Evolutionary conservation across 169 alveolate genomes (phyloP).

Genomic region (Plasmodium fragile): DNA sequence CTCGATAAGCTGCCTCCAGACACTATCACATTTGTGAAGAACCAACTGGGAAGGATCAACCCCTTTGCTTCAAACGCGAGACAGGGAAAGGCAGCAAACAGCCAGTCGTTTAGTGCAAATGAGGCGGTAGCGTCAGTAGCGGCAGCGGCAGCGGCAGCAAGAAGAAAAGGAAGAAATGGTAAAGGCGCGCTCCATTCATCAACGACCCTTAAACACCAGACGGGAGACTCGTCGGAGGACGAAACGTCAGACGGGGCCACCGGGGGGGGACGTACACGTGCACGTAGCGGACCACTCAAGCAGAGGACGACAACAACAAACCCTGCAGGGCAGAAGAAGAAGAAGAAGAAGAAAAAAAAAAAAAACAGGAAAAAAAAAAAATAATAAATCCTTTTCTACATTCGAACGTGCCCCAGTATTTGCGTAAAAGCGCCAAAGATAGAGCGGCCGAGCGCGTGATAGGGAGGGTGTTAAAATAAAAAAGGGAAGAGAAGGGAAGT

Average conservation of each 20-base stretch:
- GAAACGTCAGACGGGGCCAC: neutral
- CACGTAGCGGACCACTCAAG: neutral
- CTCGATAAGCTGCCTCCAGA: conserved; percentile 95
- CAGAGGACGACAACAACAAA: neutral
- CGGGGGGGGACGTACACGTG: neutral
- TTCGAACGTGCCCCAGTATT: conserved; percentile 19
- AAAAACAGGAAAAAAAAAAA: neutral
- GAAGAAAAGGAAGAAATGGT: neutral
- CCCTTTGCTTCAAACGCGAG: neutral
- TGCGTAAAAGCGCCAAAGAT: conserved; percentile 25
- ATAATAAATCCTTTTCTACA: neutral
- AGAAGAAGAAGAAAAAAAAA: neutral
- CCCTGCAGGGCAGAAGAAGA: neutral
- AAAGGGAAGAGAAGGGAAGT: neutral
- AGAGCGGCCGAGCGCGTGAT: neutral
- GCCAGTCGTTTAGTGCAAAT: neutral
- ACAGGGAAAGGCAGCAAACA: neutral
- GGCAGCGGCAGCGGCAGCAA: neutral
- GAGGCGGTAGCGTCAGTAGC: neutral
- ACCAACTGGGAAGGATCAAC: conserved; percentile 91
- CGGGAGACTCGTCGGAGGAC: neutral
- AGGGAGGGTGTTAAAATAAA: neutral
- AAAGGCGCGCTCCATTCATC: neutral
- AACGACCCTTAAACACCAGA: neutral
- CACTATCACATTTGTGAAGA: conserved; percentile 90